A percentile compares a stretch with the other conserved stretches of the same genome.
These are phyloP conservation scores for Dryadomyces sulphureus DNA, from an alignment of 2,329 filamentous ascomycete genomes.

Conservation along the genomic window DNA sequence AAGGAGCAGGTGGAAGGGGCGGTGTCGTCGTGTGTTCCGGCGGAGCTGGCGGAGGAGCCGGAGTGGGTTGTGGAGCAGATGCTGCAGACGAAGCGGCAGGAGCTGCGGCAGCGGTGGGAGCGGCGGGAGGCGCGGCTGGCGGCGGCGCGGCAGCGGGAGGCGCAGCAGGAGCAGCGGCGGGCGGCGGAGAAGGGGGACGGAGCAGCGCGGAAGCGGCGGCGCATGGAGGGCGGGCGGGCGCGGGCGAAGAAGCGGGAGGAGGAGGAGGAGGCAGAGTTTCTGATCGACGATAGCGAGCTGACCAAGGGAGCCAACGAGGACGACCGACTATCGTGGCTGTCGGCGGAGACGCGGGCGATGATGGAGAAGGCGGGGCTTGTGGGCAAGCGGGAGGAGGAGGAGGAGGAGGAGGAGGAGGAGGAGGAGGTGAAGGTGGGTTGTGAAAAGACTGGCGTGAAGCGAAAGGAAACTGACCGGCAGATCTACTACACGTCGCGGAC, in stretches of 20 bases:
- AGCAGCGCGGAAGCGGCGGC: slow-evolving; percentile 21
- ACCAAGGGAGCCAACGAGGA: slow-evolving; percentile 11
- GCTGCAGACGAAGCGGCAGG: slow-evolving; percentile 49
- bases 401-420: slow-evolving; percentile 30
- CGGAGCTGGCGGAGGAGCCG: slow-evolving; percentile 46
- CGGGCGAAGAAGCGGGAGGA: slow-evolving; percentile 17
- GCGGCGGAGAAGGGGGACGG: slow-evolving; percentile 41
- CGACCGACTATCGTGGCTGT: slow-evolving; percentile 39
- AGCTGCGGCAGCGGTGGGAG: slow-evolving; percentile 50
- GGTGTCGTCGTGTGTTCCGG: slow-evolving; percentile 25
- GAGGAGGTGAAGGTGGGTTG: slow-evolving; percentile 52
- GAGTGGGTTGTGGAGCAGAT: slow-evolving; percentile 75
- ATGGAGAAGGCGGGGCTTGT: slow-evolving; percentile 48
- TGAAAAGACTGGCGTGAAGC: neutral
- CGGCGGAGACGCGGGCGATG: slow-evolving; percentile 59
- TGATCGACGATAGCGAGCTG: slow-evolving; percentile 18
- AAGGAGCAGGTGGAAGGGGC: neutral
- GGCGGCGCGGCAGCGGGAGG: slow-evolving; percentile 6
- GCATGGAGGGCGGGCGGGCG: slow-evolving; percentile 22
- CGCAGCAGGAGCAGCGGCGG: neutral
- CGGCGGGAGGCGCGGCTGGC: slow-evolving; percentile 59
- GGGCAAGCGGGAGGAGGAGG: slow-evolving; percentile 22
- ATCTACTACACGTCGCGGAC: slow-evolving; percentile 89
- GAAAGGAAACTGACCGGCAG: slow-evolving; percentile 13
- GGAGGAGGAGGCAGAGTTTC: slow-evolving; percentile 52